Percentiles rank a stretch among this genome's conserved stretches.
Conservation (phyloP, 768 basidiomycete genomes). For the Auriscalpium vulgare region DNA sequence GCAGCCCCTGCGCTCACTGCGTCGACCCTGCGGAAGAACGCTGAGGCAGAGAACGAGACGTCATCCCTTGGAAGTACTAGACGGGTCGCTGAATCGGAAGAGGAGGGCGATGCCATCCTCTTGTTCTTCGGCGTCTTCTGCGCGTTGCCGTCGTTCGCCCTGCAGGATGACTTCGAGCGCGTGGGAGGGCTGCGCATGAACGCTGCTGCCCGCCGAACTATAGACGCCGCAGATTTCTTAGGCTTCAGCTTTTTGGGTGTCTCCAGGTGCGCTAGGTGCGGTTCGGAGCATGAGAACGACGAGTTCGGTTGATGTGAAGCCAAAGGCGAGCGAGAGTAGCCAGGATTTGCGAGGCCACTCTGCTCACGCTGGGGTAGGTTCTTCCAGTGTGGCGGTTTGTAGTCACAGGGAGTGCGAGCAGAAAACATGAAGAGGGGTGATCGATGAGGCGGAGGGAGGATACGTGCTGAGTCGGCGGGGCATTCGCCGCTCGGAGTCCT, state of each 20-base stretch:
- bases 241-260: neutral
- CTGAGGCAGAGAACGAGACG: neutral
- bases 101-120: neutral
- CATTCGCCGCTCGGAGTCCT: too few species aligned
- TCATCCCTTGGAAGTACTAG: neutral
- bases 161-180: neutral
- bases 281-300: neutral
- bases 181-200: neutral
- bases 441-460: too few species aligned
- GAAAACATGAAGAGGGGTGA: too few species aligned
- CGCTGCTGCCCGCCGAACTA: neutral
- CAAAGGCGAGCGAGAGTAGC: too few species aligned
- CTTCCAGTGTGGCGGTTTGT: too few species aligned
- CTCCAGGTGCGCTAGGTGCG: neutral
- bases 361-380: too few species aligned
- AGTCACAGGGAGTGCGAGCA: too few species aligned
- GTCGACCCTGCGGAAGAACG: neutral
- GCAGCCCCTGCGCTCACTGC: neutral
- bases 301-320: neutral
- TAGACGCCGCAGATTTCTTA: neutral
- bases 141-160: neutral
- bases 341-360: too few species aligned
- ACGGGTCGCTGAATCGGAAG: neutral
- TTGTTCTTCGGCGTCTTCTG: neutral
- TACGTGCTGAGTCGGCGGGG: too few species aligned